Evolutionary conservation across 371 early-diverging fungal species (phyloP).

Genomic region (Vairimorpha necatrix): DNA sequence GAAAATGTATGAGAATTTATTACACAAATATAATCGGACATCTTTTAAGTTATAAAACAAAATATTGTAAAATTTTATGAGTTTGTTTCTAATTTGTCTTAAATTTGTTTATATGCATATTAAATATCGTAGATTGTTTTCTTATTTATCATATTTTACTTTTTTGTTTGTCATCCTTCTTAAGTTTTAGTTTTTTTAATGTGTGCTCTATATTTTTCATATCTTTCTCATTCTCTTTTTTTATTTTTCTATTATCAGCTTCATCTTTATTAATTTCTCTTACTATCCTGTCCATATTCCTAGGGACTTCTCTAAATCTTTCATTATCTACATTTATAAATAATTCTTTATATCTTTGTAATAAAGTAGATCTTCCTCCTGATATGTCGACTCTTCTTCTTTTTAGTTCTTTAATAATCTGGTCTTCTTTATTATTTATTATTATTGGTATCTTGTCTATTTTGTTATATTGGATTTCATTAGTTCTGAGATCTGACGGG

Average conservation of each 20-base stretch:
- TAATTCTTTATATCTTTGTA: neutral
- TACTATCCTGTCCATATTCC: slow-evolving; percentile 4
- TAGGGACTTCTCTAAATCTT: neutral
- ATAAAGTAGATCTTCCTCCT: neutral
- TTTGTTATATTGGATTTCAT: neutral
- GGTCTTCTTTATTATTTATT: neutral
- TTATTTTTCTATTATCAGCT: neutral
- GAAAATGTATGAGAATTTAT: slow-evolving; percentile 6
- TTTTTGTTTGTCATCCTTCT: neutral
- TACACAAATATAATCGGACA: neutral
- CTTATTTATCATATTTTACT: neutral
- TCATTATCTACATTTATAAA: slow-evolving; percentile 9
- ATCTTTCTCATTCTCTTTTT: neutral
- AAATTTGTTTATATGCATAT: neutral
- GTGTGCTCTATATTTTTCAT: neutral
- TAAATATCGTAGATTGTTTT: neutral
- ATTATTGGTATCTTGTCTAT: slow-evolving; percentile 3
- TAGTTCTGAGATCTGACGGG: neutral
- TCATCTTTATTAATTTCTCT: neutral
- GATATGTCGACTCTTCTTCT: neutral
- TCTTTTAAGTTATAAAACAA: neutral
- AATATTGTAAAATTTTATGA: too few relatives aligned
- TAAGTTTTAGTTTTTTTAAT: neutral
- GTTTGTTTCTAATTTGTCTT: too few relatives aligned
- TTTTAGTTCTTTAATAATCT: neutral